Conservation (phyloP, 208 protist genomes). For the Angomonas ambiguus region DNA sequence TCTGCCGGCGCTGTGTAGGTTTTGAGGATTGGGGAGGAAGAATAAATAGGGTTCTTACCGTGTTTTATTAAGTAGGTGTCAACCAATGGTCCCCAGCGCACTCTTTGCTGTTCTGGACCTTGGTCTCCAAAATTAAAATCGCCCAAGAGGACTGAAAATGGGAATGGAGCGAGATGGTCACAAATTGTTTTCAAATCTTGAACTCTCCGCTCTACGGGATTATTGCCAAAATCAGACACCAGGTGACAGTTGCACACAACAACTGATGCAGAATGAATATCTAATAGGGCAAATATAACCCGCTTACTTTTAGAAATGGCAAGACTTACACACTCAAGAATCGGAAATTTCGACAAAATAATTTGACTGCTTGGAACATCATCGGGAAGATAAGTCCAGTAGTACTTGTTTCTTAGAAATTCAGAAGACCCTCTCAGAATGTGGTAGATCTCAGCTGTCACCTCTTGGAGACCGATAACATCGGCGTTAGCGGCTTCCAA, state of each 20-base stretch:
- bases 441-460: constrained; percentile 6
- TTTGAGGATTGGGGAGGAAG: not conserved
- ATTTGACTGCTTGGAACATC: constrained; percentile 13
- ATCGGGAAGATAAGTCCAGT: constrained; percentile 9
- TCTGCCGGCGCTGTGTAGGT: not conserved
- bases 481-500: constrained; percentile 9
- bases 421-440: constrained; percentile 3
- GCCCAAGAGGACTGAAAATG: not conserved
- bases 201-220: not conserved
- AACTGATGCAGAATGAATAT: not conserved
- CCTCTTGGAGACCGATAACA: constrained; percentile 17
- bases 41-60: not conserved
- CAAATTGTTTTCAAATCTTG: constrained; percentile 9
- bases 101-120: not conserved
- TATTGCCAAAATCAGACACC: constrained; percentile 8
- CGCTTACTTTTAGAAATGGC: constrained; percentile 10
- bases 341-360: constrained; percentile 5
- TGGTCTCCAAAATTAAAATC: constrained; percentile 19
- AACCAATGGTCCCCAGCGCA: not conserved
- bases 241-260: constrained; percentile 12
- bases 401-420: not conserved
- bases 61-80: not conserved
- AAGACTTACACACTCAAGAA: constrained; percentile 11
- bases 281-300: constrained; percentile 8
- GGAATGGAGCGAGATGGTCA: constrained; percentile 1